These are phyloP conservation scores for Plasmodium coatneyi DNA, from an alignment of 169 alveolate genomes.

Conservation along the genomic window DNA sequence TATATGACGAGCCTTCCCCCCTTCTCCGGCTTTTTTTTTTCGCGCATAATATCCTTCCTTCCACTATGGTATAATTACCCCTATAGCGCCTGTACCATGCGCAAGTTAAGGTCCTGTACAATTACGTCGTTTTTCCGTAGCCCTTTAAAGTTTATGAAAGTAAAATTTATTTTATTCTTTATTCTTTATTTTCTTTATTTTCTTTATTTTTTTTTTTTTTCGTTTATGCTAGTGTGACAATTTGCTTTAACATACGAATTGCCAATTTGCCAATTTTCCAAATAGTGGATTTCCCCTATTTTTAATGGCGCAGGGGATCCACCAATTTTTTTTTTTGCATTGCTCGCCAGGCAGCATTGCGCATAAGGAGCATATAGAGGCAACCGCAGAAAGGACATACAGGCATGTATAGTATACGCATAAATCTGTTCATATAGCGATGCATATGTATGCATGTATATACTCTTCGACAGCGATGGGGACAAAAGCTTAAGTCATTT, in stretches of 20 bases:
- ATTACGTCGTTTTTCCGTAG: not conserved
- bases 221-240: not conserved
- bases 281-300: not conserved
- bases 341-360: not conserved
- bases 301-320: not conserved
- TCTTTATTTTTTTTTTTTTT: not conserved
- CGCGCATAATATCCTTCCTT: not conserved
- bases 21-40: not conserved
- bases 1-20: not conserved
- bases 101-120: not conserved
- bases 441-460: not conserved
- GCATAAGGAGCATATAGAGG: not conserved
- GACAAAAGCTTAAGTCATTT: not conserved
- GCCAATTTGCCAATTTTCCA: not conserved
- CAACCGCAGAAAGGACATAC: not conserved
- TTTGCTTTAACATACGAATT: not conserved
- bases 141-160: not conserved
- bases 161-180: not conserved
- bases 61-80: not conserved
- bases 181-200: not conserved
- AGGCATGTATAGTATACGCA: not conserved
- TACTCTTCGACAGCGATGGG: not conserved
- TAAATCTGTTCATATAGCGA: not conserved
- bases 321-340: not conserved
- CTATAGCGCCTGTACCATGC: not conserved